Evolutionary conservation across 2,329 filamentous ascomycete genomes (phyloP).

Genomic region (Scedosporium boydii): DNA sequence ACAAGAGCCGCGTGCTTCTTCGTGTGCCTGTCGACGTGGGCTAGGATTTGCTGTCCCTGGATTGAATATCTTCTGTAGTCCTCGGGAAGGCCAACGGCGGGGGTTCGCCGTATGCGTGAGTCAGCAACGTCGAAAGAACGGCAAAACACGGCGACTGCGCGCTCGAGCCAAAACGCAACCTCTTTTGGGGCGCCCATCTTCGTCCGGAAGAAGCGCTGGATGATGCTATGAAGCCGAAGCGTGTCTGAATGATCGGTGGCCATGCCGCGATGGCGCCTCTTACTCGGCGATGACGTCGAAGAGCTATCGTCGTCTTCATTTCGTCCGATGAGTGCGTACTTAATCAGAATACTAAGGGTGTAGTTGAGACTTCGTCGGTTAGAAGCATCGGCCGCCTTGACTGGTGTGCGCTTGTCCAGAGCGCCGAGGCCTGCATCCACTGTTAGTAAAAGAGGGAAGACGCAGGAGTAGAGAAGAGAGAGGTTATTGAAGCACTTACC

Average conservation of each 20-base stretch:
- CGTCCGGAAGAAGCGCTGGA: constrained; percentile 43
- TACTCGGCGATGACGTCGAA: constrained; percentile 29
- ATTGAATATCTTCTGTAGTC: constrained; percentile 43
- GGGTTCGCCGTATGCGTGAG: constrained; percentile 29
- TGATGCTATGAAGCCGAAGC: constrained; percentile 39
- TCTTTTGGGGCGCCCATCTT: constrained; percentile 30
- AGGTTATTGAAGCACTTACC: constrained; percentile 21
- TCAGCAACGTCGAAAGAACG: constrained; percentile 37
- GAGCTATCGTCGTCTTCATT: constrained; percentile 34
- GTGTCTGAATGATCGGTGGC: constrained; percentile 37
- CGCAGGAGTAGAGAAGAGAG: neutral
- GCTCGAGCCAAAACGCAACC: constrained; percentile 37
- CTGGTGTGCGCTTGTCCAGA: constrained; percentile 33
- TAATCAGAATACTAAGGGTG: constrained; percentile 39
- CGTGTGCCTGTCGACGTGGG: constrained; percentile 30
- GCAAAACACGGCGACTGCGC: constrained; percentile 37
- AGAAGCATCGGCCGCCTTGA: constrained; percentile 27
- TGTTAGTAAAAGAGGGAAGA: neutral
- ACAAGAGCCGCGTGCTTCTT: constrained; percentile 20
- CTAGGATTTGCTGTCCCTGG: constrained; percentile 36
- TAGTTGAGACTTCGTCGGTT: constrained; percentile 31
- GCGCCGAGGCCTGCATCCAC: constrained; percentile 21
- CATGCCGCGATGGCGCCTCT: constrained; percentile 25
- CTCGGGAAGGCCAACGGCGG: constrained; percentile 34
- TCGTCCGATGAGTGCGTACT: constrained; percentile 41